Evolutionary conservation across 768 basidiomycete genomes (phyloP).

Genomic region (Cantharellus anzutake): DNA sequence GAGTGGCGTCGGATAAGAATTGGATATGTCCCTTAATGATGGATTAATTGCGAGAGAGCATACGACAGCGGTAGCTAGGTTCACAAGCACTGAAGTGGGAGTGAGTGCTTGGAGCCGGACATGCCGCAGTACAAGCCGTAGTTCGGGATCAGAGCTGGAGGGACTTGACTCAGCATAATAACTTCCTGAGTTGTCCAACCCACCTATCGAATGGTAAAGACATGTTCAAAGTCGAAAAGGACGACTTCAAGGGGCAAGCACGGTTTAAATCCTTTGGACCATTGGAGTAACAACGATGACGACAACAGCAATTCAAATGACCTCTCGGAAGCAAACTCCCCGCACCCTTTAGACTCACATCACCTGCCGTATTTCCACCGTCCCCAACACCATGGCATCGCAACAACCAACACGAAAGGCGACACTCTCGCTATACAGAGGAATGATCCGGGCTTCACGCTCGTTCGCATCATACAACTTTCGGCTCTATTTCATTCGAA

Average conservation of each 20-base stretch:
- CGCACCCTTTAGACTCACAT: background rate
- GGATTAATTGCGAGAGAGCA: slow-evolving; percentile 53
- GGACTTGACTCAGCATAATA: background rate
- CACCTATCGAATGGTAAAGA: slow-evolving; percentile 1
- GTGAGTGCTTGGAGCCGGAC: slow-evolving; percentile 1
- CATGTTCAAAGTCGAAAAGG: background rate
- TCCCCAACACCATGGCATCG: slow-evolving; percentile 2
- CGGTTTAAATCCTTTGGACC: no score
- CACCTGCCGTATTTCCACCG: background rate
- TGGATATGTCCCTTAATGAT: slow-evolving; percentile 38
- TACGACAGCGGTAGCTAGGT: slow-evolving; percentile 49
- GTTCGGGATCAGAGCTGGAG: background rate
- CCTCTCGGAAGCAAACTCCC: background rate
- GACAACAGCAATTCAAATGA: background rate
- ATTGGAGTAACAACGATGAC: no score
- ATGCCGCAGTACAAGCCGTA: background rate
- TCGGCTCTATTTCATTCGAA: slow-evolving; percentile 21
- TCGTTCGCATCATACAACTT: slow-evolving; percentile 29
- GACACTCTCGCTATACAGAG: slow-evolving; percentile 18
- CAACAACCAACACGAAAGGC: slow-evolving; percentile 14
- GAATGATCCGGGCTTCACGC: slow-evolving; percentile 18
- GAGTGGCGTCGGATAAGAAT: slow-evolving; percentile 44
- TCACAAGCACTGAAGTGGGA: slow-evolving; percentile 39
- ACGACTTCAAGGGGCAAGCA: no score
- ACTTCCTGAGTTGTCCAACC: background rate